phyloP scores from a whole-genome alignment of 805 yeast genomes.

The Yarrowia sp. region DNA sequence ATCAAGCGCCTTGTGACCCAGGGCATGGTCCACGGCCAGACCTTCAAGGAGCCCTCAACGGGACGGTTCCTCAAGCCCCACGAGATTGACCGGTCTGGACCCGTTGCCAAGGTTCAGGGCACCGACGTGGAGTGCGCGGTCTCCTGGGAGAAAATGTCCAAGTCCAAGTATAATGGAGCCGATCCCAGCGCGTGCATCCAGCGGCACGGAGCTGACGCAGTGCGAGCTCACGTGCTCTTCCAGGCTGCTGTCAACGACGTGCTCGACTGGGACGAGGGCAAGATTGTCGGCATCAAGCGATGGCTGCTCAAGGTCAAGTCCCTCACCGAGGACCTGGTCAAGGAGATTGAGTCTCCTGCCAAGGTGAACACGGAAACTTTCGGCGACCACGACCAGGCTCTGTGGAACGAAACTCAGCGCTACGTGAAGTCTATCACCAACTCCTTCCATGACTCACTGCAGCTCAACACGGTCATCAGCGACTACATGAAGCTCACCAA shows the following conservation, averaged over 20 bases:
- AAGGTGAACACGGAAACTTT: constrained; percentile 31
- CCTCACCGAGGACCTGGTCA: constrained; percentile 14
- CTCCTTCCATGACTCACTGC: constrained; percentile 56
- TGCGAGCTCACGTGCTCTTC: constrained; percentile 88
- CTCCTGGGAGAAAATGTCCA: constrained; percentile 90
- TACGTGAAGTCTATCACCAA: constrained; percentile 51
- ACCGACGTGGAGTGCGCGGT: constrained; percentile 54
- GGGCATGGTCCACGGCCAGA: constrained; percentile 97
- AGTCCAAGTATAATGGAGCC: constrained; percentile 91
- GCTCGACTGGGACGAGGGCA: constrained; percentile 85
- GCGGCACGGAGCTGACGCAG: constrained; percentile 87
- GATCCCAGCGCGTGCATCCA: constrained; percentile 77
- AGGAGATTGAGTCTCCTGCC: neutral
- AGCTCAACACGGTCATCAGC: constrained; percentile 82
- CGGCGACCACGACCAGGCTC: constrained; percentile 48
- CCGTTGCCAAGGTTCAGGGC: constrained; percentile 47
- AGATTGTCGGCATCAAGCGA: constrained; percentile 81
- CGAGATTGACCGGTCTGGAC: constrained; percentile 53
- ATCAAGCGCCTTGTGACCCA: constrained; percentile 78
- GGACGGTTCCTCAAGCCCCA: constrained; percentile 77
- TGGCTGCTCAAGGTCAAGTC: constrained; percentile 68
- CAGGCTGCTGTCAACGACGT: constrained; percentile 85
- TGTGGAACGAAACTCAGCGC: constrained; percentile 58
- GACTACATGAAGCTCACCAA: constrained; percentile 85
- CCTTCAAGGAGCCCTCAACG: constrained; percentile 66